Conservation (phyloP, 352 stramenopile genomes). For the Phytophthora brassicae region DNA sequence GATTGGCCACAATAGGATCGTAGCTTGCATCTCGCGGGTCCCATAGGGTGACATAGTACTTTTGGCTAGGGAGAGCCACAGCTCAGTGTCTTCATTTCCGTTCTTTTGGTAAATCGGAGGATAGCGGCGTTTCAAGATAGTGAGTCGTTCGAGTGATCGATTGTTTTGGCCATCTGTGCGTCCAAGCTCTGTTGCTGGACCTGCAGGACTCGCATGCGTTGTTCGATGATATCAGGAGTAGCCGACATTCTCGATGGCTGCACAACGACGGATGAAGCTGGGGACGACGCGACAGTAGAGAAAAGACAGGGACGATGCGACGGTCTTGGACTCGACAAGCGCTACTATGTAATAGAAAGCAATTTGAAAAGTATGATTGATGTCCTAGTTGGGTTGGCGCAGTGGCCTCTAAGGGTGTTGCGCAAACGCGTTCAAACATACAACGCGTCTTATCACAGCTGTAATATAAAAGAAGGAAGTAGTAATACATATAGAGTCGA, state of each 20-base stretch:
- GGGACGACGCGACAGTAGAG: not conserved
- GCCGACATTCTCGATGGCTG: not conserved
- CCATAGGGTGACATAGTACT: not conserved
- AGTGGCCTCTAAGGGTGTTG: no score
- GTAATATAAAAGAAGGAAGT: no score
- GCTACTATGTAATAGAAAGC: no score
- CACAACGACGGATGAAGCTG: no score
- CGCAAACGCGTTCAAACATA: no score
- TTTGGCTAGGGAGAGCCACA: not conserved
- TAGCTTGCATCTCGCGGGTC: not conserved
- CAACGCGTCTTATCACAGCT: no score
- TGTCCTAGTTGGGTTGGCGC: no score
- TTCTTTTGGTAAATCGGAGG: not conserved
- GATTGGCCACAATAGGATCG: not conserved
- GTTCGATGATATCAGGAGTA: not conserved
- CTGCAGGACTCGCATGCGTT: not conserved
- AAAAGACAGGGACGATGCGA: not conserved
- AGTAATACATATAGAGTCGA: no score
- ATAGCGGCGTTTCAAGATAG: not conserved
- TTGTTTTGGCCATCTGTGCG: not conserved
- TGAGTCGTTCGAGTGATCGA: not conserved
- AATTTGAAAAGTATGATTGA: no score
- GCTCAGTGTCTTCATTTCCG: not conserved
- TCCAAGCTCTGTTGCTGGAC: not conserved
- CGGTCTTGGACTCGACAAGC: no score